phyloP scores from a whole-genome alignment of 805 yeast genomes.

The Candida chauliodis region DNA sequence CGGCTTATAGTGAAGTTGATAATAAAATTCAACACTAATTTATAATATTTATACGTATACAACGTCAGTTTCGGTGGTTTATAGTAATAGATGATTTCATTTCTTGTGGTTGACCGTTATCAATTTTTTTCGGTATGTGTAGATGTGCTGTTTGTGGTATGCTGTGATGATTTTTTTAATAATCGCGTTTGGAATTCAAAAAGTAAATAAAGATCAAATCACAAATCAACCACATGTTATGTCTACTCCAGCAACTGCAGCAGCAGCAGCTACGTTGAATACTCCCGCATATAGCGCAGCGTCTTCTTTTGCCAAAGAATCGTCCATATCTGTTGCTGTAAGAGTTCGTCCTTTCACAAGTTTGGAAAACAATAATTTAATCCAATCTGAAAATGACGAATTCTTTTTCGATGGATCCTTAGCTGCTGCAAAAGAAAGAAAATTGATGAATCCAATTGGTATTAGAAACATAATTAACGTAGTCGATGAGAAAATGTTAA shows the following conservation, averaged over 20 bases:
- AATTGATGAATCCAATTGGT: slow-evolving; percentile 40
- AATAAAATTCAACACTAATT: slow-evolving; percentile 12
- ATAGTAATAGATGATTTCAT: neutral
- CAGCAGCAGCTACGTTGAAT: slow-evolving; percentile 6
- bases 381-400: slow-evolving; percentile 34
- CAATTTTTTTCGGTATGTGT: neutral
- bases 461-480: slow-evolving; percentile 71
- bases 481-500: slow-evolving; percentile 80
- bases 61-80: neutral
- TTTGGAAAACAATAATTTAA: slow-evolving; percentile 48
- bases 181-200: slow-evolving; percentile 4
- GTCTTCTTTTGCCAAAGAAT: slow-evolving; percentile 49
- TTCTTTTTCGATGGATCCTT: slow-evolving; percentile 54
- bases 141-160: neutral
- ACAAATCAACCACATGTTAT: slow-evolving; percentile 5
- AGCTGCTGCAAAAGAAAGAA: slow-evolving; percentile 11
- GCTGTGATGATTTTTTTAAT: neutral
- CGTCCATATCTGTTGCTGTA: slow-evolving; percentile 74
- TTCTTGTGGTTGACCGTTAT: neutral
- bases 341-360: slow-evolving; percentile 80
- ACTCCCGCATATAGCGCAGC: slow-evolving; percentile 2
- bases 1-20: slow-evolving; percentile 28
- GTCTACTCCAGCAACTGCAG: slow-evolving; percentile 3
- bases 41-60: neutral
- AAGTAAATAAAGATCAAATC: slow-evolving; percentile 2